Base-by-base conservation (phyloP, 2,329 filamentous ascomycete species). In the Nemania abortiva region DNA sequence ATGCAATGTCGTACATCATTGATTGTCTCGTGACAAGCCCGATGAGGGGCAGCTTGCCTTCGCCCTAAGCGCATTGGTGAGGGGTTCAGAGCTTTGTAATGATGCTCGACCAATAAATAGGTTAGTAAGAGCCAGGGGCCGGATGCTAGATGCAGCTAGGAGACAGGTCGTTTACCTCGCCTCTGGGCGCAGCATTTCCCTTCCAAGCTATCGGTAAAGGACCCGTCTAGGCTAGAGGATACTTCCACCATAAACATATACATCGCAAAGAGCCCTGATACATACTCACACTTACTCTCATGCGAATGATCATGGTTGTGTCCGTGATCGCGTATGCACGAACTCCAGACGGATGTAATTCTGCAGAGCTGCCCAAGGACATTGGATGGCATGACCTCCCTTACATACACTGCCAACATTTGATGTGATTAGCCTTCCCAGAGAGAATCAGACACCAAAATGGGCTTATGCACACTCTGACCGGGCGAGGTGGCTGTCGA, bases 301-400 rank as follows among this genome's bases (percentile, higher is more conserved):
- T 61, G 57, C 57, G 31, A 9, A 49, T 53, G 34, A 42, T 27
- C 20, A 53, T 61, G 31, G 34, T 45, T 31, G 52, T 56, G 20
- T 10, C 22, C 9, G 42, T 64, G 18, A 31, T n/a, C 18, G 27
- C 37, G 42, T 39, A 61, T 47, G 39, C 52, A 61, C 37, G 29
- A 29, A 39, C 20, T n/a, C 6, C 18, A 20, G 18, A 42, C 34
- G 29, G 18, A 31, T 54, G 60, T 13, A 20, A 18, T 37, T 52
- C 61, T 60, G 61, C 60, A 68, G 31, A 52, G 42, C 50, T 60
- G 34, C 62, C 62, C 47, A 62, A 69, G 10, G 15, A 20, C 10
- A 54, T 42, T 20, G 29, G 13, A 31, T 10, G 42, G 31, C 9
- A 5, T 9, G 31, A 34, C 5, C 10, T 58, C 49, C n/a, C 54